Percentiles rank a stretch among this genome's conserved stretches.
Conservation (phyloP, 2,329 filamentous ascomycete genomes). For the Teratosphaeria pseudoeucalypti region DNA sequence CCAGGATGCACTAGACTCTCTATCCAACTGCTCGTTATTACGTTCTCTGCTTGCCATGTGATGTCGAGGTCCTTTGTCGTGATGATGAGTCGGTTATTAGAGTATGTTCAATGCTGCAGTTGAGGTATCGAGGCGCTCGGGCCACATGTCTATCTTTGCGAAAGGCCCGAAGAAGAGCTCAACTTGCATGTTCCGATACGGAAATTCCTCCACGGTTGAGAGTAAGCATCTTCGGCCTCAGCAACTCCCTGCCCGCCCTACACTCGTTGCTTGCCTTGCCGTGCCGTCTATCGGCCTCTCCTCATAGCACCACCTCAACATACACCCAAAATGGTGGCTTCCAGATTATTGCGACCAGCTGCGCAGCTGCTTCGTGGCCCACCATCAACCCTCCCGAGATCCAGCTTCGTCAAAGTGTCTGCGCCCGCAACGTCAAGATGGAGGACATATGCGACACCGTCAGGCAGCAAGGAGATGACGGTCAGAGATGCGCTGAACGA, state of each 20-base stretch:
- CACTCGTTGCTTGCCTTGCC: background rate
- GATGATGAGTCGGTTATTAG: background rate
- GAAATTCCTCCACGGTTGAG: background rate
- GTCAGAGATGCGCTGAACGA: constrained; percentile 97
- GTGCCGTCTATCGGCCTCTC: background rate
- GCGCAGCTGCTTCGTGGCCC: constrained; percentile 51
- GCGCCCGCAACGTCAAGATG: constrained; percentile 37
- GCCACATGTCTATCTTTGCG: background rate
- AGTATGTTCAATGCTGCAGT: background rate
- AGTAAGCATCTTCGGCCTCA: background rate
- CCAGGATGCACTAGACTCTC: too few species aligned
- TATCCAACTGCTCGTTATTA: too few species aligned
- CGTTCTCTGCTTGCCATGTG: background rate
- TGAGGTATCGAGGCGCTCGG: background rate
- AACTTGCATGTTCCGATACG: background rate
- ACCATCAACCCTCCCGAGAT: constrained; percentile 39
- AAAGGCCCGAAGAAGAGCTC: background rate
- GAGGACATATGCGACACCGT: constrained; percentile 47
- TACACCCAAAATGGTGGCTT: constrained; percentile 40
- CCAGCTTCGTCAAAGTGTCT: constrained; percentile 40
- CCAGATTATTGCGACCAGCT: constrained; percentile 54
- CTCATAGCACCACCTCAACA: background rate
- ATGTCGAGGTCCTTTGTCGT: background rate
- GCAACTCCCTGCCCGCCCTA: background rate
- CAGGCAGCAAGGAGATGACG: constrained; percentile 79